Evolutionary conservation across 1,139 yeast species (phyloP), one percentile per base, ranked within the genome.

Genomic region (Taiozyma onychis): DNA sequence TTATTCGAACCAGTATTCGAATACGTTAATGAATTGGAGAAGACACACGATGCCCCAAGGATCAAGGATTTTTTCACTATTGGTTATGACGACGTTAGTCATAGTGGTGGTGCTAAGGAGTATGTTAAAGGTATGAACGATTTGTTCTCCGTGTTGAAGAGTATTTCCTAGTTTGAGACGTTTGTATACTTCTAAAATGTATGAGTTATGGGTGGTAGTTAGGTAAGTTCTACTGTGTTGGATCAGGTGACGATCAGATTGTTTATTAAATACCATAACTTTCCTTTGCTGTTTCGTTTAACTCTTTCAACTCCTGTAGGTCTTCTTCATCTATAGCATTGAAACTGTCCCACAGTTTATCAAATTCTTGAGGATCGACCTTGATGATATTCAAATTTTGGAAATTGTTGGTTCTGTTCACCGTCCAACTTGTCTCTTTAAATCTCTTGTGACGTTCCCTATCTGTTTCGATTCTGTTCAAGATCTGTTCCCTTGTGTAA

Each of bases 401-500:
- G 16, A 13, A 41, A 10, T 52, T 52, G 3, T 43, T 39, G 2
- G 77, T 76, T 53, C 87, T 65, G 30, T 74, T 74, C 0, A 85
- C 81, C 14, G 81, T 78, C 95, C 96, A 88, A 35, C 83, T 70
- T 26, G 74, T 77, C 61, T 89, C 96, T 58, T 88, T 87, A 16
- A 85, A 78, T 52, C 87, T 75, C 63, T 89, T 89, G 58, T 86
- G 89, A 45, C 93, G 73, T 64, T 89, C 97, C 57, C 96, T 71
- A 64, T 89, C 96, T 54, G 86, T 93, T 63, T 89, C 96, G 81
- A 89, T 87, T 53, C 96, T 72, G 41, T 78, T 72, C n/a, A 86
- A 64, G 14, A 86, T 81, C 57, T 85, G 85, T 45, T 77, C 75
- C 50, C 74, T 75, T 2, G 81, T 65, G 14, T 77, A 54, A 6